Base-by-base conservation (phyloP, 805 yeast genomes). In the Yarrowia phangngaensis region DNA sequence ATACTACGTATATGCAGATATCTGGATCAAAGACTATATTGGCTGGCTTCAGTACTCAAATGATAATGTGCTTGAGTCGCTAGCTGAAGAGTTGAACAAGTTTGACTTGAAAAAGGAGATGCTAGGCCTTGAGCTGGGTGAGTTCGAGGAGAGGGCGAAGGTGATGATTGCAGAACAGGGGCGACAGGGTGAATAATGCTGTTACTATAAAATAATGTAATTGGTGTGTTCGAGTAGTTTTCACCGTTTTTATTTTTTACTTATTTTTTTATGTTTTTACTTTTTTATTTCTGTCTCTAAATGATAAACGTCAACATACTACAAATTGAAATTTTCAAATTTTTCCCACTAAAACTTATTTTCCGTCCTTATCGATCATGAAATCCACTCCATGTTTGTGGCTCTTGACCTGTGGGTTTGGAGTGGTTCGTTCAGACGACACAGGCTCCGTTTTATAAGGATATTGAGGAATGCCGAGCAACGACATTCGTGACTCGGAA, bases 1-100 rank as follows among this genome's bases (percentile, higher is more conserved):
- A 15, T 87, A 87, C 61, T 85, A 87, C 60, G 87, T 86, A 5
- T 89, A 89, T 62, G 84, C 84, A 60, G 79, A 78, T 59, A 72
- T 88, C 0, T 72, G 85, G 70, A 56, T 87, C 4, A 87, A 84
- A 57, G 96, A 89, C 61, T 68, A 86, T 54, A 73, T 84, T 51
- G 69, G 81, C 12, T 89, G 95, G 95, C 62, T 83, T 13, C 61
- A 70, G 28, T 71, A 71, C 32, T 79, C 85, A 29, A 71, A 71
- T 53, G 89, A 82, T 55, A 69, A 64, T 28, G 72, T 75, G 17
- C 59, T 87, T 19, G 69, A 85, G 50, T 72, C 75, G 32, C 64
- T 87, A 17, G 85, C 90, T 0, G 79, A 78, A 50, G 92, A 84
- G 54, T 59, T 84, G 35, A 61, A 62, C 34, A 69, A 68, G 23